A percentile compares a stretch with the other conserved stretches of the same genome.
Conservation (phyloP, 2,329 filamentous ascomycete genomes). For the Bertia moriformis region DNA sequence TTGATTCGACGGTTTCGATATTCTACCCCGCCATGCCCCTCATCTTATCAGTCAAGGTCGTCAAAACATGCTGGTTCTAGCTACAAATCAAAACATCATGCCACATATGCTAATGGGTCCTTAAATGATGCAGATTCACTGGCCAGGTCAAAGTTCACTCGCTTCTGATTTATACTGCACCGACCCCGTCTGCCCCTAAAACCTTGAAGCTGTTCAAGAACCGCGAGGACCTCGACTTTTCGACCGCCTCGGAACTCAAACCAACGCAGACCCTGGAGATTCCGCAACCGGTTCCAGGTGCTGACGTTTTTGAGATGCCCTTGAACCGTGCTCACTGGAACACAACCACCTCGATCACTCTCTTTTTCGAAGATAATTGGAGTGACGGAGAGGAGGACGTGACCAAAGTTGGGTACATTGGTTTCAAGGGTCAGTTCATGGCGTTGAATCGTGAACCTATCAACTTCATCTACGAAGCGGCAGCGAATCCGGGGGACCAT, state of each 20-base stretch:
- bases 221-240: not conserved
- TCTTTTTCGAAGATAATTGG: constrained; percentile 1
- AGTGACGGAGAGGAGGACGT: not conserved
- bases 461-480: not conserved
- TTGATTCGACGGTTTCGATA: not conserved
- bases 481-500: not conserved
- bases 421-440: constrained; percentile 1
- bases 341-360: not conserved
- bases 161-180: not conserved
- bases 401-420: not conserved
- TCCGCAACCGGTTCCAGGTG: not conserved
- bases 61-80: no score
- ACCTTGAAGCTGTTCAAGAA: constrained; percentile 1
- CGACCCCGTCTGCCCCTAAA: not conserved
- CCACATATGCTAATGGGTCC: not conserved
- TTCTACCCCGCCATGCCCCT: constrained; percentile 1
- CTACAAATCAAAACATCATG: not conserved
- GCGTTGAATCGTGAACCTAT: not conserved
- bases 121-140: constrained; percentile 1
- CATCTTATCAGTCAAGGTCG: constrained; percentile 1
- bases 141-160: not conserved
- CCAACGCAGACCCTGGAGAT: constrained; percentile 1
- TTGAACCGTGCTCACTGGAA: constrained; percentile 1
- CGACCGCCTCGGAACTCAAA: not conserved
- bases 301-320: constrained; percentile 1